phyloP scores from a whole-genome alignment of 768 basidiomycete species.

The Boletus reticulatus region DNA sequence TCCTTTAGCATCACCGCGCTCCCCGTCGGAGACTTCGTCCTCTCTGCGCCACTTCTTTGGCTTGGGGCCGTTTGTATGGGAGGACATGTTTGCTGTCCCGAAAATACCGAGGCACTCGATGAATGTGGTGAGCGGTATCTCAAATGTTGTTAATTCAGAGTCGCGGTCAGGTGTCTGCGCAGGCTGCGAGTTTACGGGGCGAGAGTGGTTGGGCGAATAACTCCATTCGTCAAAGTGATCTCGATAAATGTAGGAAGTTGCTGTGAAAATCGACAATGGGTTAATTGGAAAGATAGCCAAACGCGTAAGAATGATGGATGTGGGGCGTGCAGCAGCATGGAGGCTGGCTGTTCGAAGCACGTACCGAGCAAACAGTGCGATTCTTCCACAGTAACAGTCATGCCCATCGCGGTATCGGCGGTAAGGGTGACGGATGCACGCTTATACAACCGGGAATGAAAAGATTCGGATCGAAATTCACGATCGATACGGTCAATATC shows the following conservation, averaged over 20 bases:
- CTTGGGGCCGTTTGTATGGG: constrained; percentile 31
- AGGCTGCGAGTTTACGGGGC: constrained; percentile 21
- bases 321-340: neutral
- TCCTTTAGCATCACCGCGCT: constrained; percentile 34
- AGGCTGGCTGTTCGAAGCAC: constrained; percentile 16
- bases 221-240: constrained; percentile 79
- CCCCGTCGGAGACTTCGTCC: constrained; percentile 47
- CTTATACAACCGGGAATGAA: constrained; percentile 36
- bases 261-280: constrained; percentile 38
- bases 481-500: neutral
- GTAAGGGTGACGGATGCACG: constrained; percentile 75
- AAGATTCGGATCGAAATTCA: constrained; percentile 6
- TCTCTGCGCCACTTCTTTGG: constrained; percentile 49
- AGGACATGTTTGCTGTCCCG: constrained; percentile 61
- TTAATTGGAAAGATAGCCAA: neutral
- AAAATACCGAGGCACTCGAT: constrained; percentile 94
- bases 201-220: constrained; percentile 49
- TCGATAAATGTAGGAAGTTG: constrained; percentile 77
- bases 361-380: constrained; percentile 76
- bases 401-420: constrained; percentile 62
- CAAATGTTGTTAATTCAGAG: constrained; percentile 50
- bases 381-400: constrained; percentile 84
- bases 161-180: constrained; percentile 12
- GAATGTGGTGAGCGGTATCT: constrained; percentile 79
- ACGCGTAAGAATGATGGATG: neutral